phyloP scores from a whole-genome alignment of 2,329 filamentous ascomycete species.

The Biscogniauxia marginata region DNA sequence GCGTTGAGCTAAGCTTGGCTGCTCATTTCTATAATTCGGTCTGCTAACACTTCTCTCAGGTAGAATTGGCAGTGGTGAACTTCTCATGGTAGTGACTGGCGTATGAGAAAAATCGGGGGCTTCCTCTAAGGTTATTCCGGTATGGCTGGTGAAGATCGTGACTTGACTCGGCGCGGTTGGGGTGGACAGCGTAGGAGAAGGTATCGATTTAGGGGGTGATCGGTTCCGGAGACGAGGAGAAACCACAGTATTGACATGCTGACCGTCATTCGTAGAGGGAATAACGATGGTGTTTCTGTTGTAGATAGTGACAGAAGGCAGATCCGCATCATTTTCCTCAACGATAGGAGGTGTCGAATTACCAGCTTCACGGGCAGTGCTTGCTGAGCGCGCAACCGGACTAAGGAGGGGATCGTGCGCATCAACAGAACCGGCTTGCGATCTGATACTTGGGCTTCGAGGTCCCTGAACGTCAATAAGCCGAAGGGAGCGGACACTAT shows the following conservation, averaged over 20 bases:
- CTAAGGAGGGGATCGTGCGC: slow-evolving; percentile 38
- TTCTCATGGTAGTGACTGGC: slow-evolving; percentile 18
- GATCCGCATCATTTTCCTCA: slow-evolving; percentile 35
- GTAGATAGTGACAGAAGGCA: slow-evolving; percentile 6
- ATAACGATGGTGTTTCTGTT: slow-evolving; percentile 18
- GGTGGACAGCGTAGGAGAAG: slow-evolving; percentile 9
- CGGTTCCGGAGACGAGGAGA: slow-evolving; percentile 22
- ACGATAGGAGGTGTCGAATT: slow-evolving; percentile 41
- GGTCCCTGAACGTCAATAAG: slow-evolving; percentile 56
- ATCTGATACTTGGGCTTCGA: slow-evolving; percentile 47
- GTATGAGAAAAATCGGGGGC: slow-evolving; percentile 24
- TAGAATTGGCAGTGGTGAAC: slow-evolving; percentile 29
- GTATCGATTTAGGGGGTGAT: slow-evolving; percentile 14
- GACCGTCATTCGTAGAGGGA: slow-evolving; percentile 12
- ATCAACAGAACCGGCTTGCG: slow-evolving; percentile 49
- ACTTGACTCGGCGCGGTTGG: slow-evolving; percentile 21
- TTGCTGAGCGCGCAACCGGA: slow-evolving; percentile 35
- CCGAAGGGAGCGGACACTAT: slow-evolving; percentile 56
- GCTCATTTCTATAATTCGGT: slow-evolving; percentile 19
- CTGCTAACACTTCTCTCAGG: slow-evolving; percentile 31
- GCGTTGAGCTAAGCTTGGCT: slow-evolving; percentile 16
- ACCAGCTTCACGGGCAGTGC: slow-evolving; percentile 40
- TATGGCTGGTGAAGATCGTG: slow-evolving; percentile 17
- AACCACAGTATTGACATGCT: slow-evolving; percentile 9
- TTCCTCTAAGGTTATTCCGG: slow-evolving; percentile 16